Conservation (phyloP, 768 basidiomycete genomes). For the Lyophyllum decastes region DNA sequence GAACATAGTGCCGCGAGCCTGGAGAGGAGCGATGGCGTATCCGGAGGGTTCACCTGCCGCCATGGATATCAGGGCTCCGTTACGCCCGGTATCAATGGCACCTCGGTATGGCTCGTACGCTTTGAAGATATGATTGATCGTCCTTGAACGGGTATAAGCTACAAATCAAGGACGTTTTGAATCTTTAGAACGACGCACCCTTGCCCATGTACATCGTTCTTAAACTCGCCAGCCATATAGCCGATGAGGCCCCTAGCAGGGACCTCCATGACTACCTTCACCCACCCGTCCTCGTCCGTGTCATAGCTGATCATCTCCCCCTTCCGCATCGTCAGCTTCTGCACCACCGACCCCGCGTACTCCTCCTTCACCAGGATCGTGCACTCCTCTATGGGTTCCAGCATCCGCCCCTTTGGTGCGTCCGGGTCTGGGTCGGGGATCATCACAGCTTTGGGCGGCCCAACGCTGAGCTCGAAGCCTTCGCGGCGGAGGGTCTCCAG, state of each 20-base stretch:
- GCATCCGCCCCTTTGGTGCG: constrained; percentile 29
- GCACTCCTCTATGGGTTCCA: constrained; percentile 51
- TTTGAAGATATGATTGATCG: constrained; percentile 56
- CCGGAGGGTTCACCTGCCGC: constrained; percentile 44
- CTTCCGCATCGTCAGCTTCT: constrained; percentile 53
- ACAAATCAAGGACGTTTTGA: too few species aligned
- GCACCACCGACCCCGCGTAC: constrained; percentile 47
- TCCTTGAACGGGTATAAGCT: constrained; percentile 23
- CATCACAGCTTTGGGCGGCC: constrained; percentile 53
- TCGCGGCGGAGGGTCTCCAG: constrained; percentile 50
- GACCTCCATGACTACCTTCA: constrained; percentile 48
- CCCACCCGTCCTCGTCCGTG: constrained; percentile 46
- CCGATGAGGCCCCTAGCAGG: constrained; percentile 51
- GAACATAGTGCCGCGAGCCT: constrained; percentile 48
- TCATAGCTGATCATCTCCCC: constrained; percentile 50
- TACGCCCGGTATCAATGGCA: constrained; percentile 46
- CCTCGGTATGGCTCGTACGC: constrained; percentile 46
- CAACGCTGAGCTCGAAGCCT: constrained; percentile 48
- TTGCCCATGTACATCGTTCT: constrained; percentile 52
- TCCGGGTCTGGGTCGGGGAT: constrained; percentile 39
- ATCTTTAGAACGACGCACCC: constrained; percentile 29
- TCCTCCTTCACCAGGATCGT: constrained; percentile 47
- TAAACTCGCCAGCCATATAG: constrained; percentile 54
- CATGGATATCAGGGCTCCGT: constrained; percentile 51
- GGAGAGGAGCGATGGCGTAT: constrained; percentile 50